These are phyloP conservation scores for Colletotrichum liriopes DNA, from an alignment of 2,329 filamentous ascomycete species.

Conservation along the genomic window DNA sequence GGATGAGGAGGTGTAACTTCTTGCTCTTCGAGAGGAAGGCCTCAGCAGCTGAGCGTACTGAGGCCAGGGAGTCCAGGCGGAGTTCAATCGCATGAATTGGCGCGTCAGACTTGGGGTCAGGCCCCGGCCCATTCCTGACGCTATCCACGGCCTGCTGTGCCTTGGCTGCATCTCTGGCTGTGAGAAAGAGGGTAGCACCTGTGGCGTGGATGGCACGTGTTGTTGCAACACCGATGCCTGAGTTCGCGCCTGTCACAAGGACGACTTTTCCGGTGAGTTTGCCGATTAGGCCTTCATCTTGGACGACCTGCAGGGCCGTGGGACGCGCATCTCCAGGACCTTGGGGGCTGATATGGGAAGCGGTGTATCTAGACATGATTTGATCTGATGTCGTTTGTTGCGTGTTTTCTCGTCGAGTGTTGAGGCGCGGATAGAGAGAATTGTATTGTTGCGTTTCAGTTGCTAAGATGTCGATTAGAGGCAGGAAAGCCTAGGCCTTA, in stretches of 20 bases:
- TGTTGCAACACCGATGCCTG: constrained; percentile 57
- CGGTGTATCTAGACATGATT: constrained; percentile 42
- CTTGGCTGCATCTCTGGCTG: constrained; percentile 54
- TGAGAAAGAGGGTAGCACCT: constrained; percentile 56
- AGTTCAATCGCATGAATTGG: constrained; percentile 1
- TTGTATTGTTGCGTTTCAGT: neutral
- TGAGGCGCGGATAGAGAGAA: neutral
- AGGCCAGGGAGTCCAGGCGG: constrained; percentile 40
- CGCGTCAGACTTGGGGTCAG: neutral
- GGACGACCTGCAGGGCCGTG: constrained; percentile 53
- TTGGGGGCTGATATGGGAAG: constrained; percentile 41
- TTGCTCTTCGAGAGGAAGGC: constrained; percentile 49
- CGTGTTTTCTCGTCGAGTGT: neutral
- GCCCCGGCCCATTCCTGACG: constrained; percentile 31
- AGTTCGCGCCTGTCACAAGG: constrained; percentile 56
- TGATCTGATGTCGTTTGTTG: neutral
- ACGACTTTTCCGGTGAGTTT: constrained; percentile 53
- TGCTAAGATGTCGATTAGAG: neutral
- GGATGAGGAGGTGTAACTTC: constrained; percentile 58
- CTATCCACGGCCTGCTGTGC: constrained; percentile 48
- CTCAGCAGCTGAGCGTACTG: constrained; percentile 49
- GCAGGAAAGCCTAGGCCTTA: neutral
- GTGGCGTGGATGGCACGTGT: constrained; percentile 55
- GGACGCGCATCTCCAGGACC: constrained; percentile 53
- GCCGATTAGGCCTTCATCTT: constrained; percentile 48